Conservation (phyloP, 129 eudicot genomes). For the Artemisia annua region DNA sequence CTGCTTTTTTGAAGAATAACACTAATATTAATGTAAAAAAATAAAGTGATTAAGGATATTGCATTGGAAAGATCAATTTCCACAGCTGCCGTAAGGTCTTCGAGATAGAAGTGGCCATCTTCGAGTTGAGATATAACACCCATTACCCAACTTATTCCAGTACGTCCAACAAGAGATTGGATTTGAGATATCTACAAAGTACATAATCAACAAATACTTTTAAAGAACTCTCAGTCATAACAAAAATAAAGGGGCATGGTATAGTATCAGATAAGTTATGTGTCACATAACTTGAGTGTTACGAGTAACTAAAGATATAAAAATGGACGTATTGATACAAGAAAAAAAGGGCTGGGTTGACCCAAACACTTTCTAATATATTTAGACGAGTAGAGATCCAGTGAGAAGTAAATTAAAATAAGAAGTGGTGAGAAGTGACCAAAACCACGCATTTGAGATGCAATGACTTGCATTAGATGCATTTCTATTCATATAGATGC, state of each 20-base stretch:
- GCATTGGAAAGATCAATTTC: constrained; percentile 84
- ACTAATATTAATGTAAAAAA: not conserved
- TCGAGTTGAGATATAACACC: constrained; percentile 97
- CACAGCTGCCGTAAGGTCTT: constrained; percentile 91
- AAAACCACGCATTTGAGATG: too few species aligned
- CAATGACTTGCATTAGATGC: too few species aligned
- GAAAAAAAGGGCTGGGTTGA: not conserved
- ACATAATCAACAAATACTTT: not conserved
- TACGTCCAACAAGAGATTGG: constrained; percentile 82
- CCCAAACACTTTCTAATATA: not conserved
- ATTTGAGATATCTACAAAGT: constrained; percentile 74
- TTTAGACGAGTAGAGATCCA: too few species aligned
- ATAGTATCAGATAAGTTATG: not conserved
- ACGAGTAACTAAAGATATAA: not conserved
- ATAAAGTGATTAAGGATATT: constrained; percentile 69
- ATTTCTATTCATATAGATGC: too few species aligned
- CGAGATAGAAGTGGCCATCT: constrained; percentile 95
- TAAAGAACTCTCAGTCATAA: not conserved
- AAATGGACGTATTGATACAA: not conserved
- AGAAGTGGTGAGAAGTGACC: too few species aligned
- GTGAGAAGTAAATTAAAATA: too few species aligned
- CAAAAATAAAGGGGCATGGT: not conserved
- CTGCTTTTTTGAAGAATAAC: not conserved
- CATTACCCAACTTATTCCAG: constrained; percentile 90
- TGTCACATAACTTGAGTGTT: not conserved